Conservation (phyloP, 305 asterid genomes). For the Coffea humblotiana region DNA sequence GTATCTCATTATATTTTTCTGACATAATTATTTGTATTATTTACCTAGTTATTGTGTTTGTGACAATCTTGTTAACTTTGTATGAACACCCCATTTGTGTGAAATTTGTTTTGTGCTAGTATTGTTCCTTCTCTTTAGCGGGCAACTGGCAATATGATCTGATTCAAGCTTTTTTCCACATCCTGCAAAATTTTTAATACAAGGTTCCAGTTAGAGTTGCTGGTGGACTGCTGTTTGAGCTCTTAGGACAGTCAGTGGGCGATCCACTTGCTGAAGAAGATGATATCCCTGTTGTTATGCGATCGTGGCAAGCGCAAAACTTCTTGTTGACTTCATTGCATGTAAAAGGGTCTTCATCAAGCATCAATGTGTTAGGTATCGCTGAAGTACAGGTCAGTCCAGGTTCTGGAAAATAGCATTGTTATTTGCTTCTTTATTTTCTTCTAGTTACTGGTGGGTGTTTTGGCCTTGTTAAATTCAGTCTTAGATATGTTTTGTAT, state of each 20-base stretch:
- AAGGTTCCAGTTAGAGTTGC: constrained; percentile 76
- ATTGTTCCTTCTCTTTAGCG: neutral
- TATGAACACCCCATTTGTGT: neutral
- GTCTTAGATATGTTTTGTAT: neutral
- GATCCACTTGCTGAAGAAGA: constrained; percentile 56
- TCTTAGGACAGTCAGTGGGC: constrained; percentile 64
- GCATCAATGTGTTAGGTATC: constrained; percentile 49
- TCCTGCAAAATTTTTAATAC: constrained; percentile 9
- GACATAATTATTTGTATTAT: too few species aligned
- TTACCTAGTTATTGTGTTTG: too few species aligned
- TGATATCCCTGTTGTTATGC: constrained; percentile 55
- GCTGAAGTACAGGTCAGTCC: constrained; percentile 65
- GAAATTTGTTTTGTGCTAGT: neutral
- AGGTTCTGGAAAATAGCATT: constrained; percentile 6
- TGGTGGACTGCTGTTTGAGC: constrained; percentile 68
- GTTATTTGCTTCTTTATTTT: constrained; percentile 11
- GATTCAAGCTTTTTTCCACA: neutral
- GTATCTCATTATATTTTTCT: too few species aligned
- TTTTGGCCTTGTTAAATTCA: neutral
- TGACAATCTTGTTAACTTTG: too few species aligned
- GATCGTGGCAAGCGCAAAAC: constrained; percentile 68
- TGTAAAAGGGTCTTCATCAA: constrained; percentile 53
- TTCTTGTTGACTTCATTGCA: constrained; percentile 56
- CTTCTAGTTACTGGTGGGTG: neutral
- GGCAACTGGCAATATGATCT: neutral